phyloP scores from a whole-genome alignment of 352 stramenopile genomes.

The Pythium folliculosum region DNA sequence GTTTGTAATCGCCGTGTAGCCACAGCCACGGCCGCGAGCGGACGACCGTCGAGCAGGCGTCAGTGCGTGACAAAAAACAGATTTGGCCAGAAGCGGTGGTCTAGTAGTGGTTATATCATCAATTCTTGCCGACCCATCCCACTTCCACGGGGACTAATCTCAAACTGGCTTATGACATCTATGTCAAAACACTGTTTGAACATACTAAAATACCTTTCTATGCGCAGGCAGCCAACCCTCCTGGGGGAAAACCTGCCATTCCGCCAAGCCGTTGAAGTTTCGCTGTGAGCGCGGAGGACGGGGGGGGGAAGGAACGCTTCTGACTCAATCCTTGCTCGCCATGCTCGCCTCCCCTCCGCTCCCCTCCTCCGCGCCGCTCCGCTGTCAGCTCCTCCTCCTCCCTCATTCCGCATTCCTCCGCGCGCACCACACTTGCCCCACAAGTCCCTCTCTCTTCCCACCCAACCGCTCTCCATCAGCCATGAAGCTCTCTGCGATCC shows the following conservation, averaged over 20 bases:
- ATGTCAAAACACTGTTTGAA: background rate
- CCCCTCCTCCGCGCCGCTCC: background rate
- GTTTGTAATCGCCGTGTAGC: no score
- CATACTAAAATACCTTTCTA: background rate
- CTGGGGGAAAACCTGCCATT: background rate
- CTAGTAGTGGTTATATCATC: no score
- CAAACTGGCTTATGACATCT: background rate
- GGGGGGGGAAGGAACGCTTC: no score
- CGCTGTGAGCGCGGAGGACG: no score
- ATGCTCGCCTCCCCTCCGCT: background rate
- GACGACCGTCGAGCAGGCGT: no score
- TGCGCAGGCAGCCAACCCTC: slow-evolving; percentile 14
- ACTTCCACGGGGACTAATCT: background rate
- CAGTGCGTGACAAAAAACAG: no score
- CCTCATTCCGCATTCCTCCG: slow-evolving; percentile 22
- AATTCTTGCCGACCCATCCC: background rate
- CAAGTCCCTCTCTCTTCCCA: slow-evolving; percentile 1
- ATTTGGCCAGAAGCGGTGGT: no score
- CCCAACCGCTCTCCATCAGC: background rate
- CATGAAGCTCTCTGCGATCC: slow-evolving; percentile 29
- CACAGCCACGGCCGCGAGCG: no score
- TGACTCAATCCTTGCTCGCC: background rate
- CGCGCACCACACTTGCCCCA: background rate
- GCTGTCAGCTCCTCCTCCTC: slow-evolving; percentile 1
- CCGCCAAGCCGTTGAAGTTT: background rate